Conservation (phyloP, 2,329 filamentous ascomycete genomes). For the Ophidiomyces ophidiicola region DNA sequence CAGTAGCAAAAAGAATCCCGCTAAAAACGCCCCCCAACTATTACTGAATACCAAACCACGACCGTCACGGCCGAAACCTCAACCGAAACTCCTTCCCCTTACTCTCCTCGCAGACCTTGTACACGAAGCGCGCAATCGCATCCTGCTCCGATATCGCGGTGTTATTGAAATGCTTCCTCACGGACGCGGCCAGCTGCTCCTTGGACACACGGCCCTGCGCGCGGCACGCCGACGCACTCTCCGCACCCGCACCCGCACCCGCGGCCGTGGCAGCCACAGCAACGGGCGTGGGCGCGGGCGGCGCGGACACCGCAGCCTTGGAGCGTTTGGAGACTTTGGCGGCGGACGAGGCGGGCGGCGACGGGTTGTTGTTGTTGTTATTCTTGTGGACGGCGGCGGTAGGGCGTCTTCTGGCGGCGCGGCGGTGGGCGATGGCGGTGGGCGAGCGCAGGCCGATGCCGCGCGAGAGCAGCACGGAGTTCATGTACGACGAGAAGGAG, state of each 20-base stretch:
- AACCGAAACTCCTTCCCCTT: constrained; percentile 32
- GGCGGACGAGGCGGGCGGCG: background rate
- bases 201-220: constrained; percentile 32
- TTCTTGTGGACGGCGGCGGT: constrained; percentile 1
- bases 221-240: no score
- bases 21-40: background rate
- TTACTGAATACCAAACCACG: background rate
- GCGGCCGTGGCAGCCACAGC: no score
- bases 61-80: constrained; percentile 30
- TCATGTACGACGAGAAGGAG: constrained; percentile 35
- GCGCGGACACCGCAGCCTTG: background rate
- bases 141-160: constrained; percentile 37
- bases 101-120: constrained; percentile 38
- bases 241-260: no score
- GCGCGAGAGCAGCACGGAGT: constrained; percentile 36
- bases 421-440: constrained; percentile 32
- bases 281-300: no score
- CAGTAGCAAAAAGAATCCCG: background rate
- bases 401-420: constrained; percentile 17
- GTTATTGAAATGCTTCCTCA: constrained; percentile 39
- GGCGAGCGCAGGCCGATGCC: constrained; percentile 36
- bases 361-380: background rate
- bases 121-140: constrained; percentile 37
- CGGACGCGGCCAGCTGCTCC: constrained; percentile 31
- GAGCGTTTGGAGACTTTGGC: constrained; percentile 1